Base-by-base conservation (phyloP, 2,329 filamentous ascomycete species). In the Cercospora sp. region DNA sequence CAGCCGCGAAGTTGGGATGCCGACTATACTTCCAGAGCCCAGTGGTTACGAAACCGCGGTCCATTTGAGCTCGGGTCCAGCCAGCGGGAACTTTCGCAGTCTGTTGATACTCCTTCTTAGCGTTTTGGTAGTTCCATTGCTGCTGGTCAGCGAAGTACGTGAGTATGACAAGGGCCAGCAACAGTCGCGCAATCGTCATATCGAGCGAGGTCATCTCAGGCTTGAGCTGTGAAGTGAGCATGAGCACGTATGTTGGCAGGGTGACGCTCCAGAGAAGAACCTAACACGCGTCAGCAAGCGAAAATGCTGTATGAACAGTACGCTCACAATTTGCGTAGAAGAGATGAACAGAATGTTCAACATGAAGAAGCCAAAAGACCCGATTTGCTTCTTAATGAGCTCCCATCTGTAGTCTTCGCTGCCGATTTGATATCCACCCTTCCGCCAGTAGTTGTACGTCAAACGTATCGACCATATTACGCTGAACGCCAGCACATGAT, bases 391-490 rank as follows among this genome's bases (percentile, higher is more conserved):
- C 77, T 89, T 89, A 63, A 98, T 83, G 65, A 94, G 88, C 66
- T 86, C 84, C 94, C 95, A 99, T 81, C 95, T 88, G 79, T 99
- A 99, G 80, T 99, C 95, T 80, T 99, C 94, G 16, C 91, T 94
- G 42, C 95, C 94, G 71, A 94, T 84, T 16, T 85, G 83, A 79
- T 99, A 99, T 26, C 95, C 95, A 45, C 95, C 95, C 79, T 92
- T 97, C 67, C 95, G 90, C 90, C 91, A 97, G 82, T 97, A 99
- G 81, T 99, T 99, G 84, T 88, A 98, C 2, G 94, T 98, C 80
- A 99, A 83, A 10, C 95, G 68, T 13, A 74, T 59, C 20, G 74
- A 76, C 95, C 95, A 99, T 8, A 94, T 74, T 1, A 86, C 80
- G 61, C 89, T 91, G 74, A 92, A 89, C 1, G 89, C 81, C 67